Percentiles rank a stretch among this genome's conserved stretches.
These are phyloP conservation scores for Neurospora tetrasperma DNA, from an alignment of 495 filamentous ascomycete genomes.

Conservation along the genomic window DNA sequence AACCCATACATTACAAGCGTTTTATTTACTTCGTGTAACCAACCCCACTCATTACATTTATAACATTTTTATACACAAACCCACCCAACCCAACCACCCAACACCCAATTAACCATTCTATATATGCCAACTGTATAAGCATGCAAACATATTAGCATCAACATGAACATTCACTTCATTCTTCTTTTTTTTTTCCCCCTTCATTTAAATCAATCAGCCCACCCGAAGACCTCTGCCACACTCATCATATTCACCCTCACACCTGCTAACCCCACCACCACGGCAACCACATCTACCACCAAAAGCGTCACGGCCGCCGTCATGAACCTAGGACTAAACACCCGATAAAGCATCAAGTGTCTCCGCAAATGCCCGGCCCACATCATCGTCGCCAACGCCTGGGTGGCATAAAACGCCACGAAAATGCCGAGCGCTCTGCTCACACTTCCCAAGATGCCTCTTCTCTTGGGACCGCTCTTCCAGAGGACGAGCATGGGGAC, in stretches of 20 bases:
- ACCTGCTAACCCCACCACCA: slow-evolving; percentile 57
- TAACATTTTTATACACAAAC: background rate
- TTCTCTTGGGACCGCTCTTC: slow-evolving; percentile 56
- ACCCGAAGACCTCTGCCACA: slow-evolving; percentile 85
- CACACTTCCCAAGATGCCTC: slow-evolving; percentile 55
- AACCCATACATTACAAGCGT: background rate
- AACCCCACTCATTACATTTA: background rate
- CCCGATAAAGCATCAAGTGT: slow-evolving; percentile 95
- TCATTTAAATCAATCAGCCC: slow-evolving; percentile 31
- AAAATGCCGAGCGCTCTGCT: slow-evolving; percentile 61
- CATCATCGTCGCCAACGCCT: slow-evolving; percentile 73
- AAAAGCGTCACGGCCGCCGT: slow-evolving; percentile 61
- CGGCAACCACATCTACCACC: slow-evolving; percentile 64
- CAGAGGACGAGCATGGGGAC: slow-evolving; percentile 78
- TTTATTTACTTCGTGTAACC: background rate
- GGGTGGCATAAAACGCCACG: slow-evolving; percentile 67
- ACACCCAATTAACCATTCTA: background rate
- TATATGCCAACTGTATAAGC: background rate
- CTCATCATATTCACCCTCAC: slow-evolving; percentile 63
- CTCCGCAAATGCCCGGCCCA: slow-evolving; percentile 79
- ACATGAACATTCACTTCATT: background rate
- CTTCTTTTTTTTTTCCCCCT: background rate
- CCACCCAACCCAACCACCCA: background rate
- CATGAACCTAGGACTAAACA: slow-evolving; percentile 88
- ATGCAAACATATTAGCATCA: background rate